Percentiles rank a stretch among this genome's conserved stretches.
These are phyloP conservation scores for Globisporangium heterothallicum DNA, from an alignment of 352 stramenopile genomes.

Conservation along the genomic window DNA sequence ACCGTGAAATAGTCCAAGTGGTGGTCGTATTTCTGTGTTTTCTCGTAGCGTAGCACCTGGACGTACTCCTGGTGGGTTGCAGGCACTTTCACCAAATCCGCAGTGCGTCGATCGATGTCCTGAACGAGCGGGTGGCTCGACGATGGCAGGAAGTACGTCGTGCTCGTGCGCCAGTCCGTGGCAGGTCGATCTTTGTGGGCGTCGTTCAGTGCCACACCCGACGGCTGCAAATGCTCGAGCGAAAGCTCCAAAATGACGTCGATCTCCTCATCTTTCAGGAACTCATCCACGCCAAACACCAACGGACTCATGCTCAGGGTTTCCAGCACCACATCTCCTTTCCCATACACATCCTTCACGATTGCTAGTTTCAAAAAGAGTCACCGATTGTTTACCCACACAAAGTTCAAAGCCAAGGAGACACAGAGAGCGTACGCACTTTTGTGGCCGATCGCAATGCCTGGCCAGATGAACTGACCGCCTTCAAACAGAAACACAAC, in stretches of 20 bases:
- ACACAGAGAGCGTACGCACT: slow-evolving; percentile 17
- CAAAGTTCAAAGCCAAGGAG: too few relatives aligned
- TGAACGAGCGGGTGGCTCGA: slow-evolving; percentile 29
- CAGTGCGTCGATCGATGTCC: slow-evolving; percentile 55
- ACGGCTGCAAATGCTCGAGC: slow-evolving; percentile 48
- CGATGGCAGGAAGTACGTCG: slow-evolving; percentile 63
- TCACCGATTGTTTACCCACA: background rate
- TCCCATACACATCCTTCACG: slow-evolving; percentile 30
- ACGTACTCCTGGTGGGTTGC: slow-evolving; percentile 58
- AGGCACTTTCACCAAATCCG: slow-evolving; percentile 52
- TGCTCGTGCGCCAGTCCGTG: slow-evolving; percentile 70
- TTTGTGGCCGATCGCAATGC: slow-evolving; percentile 53
- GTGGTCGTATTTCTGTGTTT: slow-evolving; percentile 66
- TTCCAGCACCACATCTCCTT: slow-evolving; percentile 42
- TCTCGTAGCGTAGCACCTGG: slow-evolving; percentile 63
- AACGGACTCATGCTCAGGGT: slow-evolving; percentile 61
- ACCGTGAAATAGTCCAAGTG: slow-evolving; percentile 56
- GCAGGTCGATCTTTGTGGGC: slow-evolving; percentile 48
- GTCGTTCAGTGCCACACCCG: slow-evolving; percentile 48
- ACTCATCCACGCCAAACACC: slow-evolving; percentile 68
- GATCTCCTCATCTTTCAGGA: slow-evolving; percentile 65
- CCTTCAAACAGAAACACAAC: slow-evolving; percentile 70
- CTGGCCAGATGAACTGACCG: slow-evolving; percentile 69
- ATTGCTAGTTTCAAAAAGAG: slow-evolving; percentile 16
- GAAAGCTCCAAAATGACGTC: slow-evolving; percentile 61